Evolutionary conservation across 139 green algal species (phyloP).

Genomic region (Marvania coccoides): DNA sequence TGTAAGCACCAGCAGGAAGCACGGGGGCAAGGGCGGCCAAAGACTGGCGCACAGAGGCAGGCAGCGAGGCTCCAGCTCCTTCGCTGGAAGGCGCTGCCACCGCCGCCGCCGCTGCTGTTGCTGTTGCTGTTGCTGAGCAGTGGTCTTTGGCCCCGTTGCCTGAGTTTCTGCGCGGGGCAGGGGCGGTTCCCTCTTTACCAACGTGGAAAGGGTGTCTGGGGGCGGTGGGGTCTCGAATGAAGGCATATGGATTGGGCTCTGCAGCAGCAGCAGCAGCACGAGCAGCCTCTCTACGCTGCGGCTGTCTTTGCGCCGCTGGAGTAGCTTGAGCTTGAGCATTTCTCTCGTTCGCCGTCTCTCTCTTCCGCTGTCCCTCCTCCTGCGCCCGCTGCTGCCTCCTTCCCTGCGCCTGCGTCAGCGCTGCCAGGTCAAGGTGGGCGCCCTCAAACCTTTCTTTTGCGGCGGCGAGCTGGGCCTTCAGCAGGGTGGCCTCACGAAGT

Average conservation of each 20-base stretch:
- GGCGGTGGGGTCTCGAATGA: neutral
- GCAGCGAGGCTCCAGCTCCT: no score
- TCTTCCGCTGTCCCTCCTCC: neutral
- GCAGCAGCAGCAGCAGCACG: neutral
- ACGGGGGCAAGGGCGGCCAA: slow-evolving; percentile 19
- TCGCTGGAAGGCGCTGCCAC: neutral
- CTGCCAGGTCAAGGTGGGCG: no score
- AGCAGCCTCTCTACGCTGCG: neutral
- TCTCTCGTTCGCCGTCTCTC: neutral
- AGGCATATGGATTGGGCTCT: neutral
- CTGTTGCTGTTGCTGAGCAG: neutral
- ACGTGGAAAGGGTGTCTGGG: neutral
- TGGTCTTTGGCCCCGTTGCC: neutral
- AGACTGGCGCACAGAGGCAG: no score
- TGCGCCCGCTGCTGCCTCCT: neutral
- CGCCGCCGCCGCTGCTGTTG: neutral
- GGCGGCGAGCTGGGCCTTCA: slow-evolving; percentile 7
- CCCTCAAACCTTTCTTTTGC: neutral
- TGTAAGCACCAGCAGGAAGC: slow-evolving; percentile 19
- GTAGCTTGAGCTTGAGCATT: neutral
- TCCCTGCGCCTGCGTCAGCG: neutral
- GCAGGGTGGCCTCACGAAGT: neutral
- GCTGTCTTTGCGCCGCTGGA: neutral
- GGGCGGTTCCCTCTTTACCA: no score
- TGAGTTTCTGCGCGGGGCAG: no score